These are phyloP conservation scores for Metrosideros polymorpha DNA, from an alignment of 441 rosid genomes.

Conservation along the genomic window DNA sequence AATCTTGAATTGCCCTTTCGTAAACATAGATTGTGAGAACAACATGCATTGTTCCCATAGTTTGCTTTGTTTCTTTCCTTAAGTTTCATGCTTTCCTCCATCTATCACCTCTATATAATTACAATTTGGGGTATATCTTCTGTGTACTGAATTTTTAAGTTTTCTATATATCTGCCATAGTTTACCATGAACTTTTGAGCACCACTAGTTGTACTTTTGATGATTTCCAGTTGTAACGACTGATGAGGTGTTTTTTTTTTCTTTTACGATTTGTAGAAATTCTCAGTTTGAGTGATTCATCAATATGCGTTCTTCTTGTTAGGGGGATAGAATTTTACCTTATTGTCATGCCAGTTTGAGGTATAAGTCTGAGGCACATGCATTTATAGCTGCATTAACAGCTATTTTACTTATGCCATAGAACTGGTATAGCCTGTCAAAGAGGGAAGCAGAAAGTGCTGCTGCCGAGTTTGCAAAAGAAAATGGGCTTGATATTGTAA, in stretches of 20 bases:
- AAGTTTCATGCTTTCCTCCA: not conserved
- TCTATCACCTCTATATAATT: not conserved
- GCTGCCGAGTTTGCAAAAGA: not conserved
- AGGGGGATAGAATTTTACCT: not conserved
- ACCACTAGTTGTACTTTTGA: not conserved
- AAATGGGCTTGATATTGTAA: not conserved
- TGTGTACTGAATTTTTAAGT: not conserved
- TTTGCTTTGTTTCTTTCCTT: not conserved
- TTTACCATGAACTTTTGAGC: not conserved
- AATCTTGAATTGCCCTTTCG: not conserved
- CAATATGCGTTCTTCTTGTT: not conserved
- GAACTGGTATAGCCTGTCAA: not conserved
- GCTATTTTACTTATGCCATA: not conserved
- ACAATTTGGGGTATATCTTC: not conserved
- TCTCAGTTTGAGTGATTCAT: not conserved
- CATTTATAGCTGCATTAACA: not conserved
- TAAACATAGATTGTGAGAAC: not conserved
- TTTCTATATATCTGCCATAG: not conserved
- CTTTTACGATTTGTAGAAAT: not conserved
- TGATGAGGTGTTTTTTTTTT: not conserved
- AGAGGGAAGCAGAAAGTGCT: not conserved
- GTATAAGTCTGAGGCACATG: not conserved
- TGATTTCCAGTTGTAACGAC: not conserved
- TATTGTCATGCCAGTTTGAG: not conserved
- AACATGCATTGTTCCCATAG: not conserved